Conservation (phyloP, 208 protist species). For the Crithidia bombi region DNA sequence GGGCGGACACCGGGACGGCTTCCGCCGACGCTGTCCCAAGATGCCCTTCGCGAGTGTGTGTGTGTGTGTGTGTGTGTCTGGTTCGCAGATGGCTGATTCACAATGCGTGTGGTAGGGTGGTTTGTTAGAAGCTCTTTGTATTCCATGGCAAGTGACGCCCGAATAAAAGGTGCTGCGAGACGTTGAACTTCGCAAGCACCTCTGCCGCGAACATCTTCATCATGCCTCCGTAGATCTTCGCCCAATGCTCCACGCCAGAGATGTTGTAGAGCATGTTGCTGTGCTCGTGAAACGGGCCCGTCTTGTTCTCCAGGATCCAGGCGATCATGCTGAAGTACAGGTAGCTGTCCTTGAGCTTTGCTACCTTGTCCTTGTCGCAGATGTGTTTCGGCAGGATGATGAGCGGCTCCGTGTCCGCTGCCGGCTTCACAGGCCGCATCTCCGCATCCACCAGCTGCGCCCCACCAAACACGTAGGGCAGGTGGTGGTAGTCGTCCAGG, state of each 20-base stretch:
- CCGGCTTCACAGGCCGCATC: conserved; percentile 26
- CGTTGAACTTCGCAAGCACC: conserved; percentile 95
- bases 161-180: conserved; percentile 96
- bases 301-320: conserved; percentile 89
- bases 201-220: conserved; percentile 96
- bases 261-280: conserved; percentile 95
- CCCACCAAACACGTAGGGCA: conserved; percentile 97
- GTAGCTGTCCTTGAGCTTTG: conserved; percentile 43
- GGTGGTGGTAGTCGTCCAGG: conserved; percentile 99
- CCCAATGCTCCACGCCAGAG: conserved; percentile 82
- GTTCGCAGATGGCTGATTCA: no score
- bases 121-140: conserved; percentile 34
- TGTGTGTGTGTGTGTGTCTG: background rate
- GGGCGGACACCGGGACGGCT: no score
- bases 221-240: conserved; percentile 92
- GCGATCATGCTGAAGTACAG: conserved; percentile 81
- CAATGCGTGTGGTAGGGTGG: no score
- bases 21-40: no score
- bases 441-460: conserved; percentile 93
- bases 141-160: conserved; percentile 85
- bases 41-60: background rate
- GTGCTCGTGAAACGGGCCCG: conserved; percentile 92
- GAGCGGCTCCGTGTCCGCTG: conserved; percentile 42
- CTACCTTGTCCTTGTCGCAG: conserved; percentile 52
- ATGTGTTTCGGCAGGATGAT: conserved; percentile 84